Percentiles rank a stretch among this genome's conserved stretches.
Evolutionary conservation across 345 rosid genomes (phyloP).

Genomic region (Rhodomyrtus tomentosa): DNA sequence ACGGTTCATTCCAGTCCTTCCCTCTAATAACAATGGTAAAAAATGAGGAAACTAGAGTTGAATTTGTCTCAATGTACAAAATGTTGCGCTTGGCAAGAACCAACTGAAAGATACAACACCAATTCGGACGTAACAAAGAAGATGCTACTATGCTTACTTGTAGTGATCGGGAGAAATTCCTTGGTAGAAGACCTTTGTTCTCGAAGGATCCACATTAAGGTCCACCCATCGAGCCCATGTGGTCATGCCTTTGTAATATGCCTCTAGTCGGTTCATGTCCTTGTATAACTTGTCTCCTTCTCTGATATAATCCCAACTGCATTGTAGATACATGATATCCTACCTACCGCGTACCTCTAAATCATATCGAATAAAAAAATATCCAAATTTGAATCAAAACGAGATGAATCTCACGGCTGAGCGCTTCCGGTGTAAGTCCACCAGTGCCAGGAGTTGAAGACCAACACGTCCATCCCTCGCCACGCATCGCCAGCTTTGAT

Average conservation of each 20-base stretch:
- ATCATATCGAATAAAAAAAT: neutral
- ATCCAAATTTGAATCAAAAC: neutral
- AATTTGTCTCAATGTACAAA: neutral
- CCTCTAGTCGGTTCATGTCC: slow-evolving; percentile 74
- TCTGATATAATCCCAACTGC: slow-evolving; percentile 71
- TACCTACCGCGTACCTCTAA: neutral
- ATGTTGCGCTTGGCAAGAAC: neutral
- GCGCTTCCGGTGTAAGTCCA: slow-evolving; percentile 66
- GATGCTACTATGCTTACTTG: slow-evolving; percentile 35
- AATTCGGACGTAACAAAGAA: neutral
- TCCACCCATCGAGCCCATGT: slow-evolving; percentile 93
- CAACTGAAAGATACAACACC: neutral
- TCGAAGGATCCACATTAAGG: slow-evolving; percentile 39
- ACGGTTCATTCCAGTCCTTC: slow-evolving; percentile 62
- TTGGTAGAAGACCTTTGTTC: slow-evolving; percentile 75
- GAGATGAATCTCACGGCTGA: slow-evolving; percentile 39
- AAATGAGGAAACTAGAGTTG: neutral
- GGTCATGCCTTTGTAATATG: slow-evolving; percentile 67
- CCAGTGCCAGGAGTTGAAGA: slow-evolving; percentile 91
- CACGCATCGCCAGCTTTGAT: slow-evolving; percentile 45
- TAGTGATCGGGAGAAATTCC: slow-evolving; percentile 73
- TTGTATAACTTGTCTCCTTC: slow-evolving; percentile 44
- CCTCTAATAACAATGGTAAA: slow-evolving; percentile 29
- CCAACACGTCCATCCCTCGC: slow-evolving; percentile 78
- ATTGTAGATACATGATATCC: neutral